Evolutionary conservation across 2,329 filamentous ascomycete genomes (phyloP), one percentile per base, ranked within the genome.

Genomic region (Epichloe baconii): DNA sequence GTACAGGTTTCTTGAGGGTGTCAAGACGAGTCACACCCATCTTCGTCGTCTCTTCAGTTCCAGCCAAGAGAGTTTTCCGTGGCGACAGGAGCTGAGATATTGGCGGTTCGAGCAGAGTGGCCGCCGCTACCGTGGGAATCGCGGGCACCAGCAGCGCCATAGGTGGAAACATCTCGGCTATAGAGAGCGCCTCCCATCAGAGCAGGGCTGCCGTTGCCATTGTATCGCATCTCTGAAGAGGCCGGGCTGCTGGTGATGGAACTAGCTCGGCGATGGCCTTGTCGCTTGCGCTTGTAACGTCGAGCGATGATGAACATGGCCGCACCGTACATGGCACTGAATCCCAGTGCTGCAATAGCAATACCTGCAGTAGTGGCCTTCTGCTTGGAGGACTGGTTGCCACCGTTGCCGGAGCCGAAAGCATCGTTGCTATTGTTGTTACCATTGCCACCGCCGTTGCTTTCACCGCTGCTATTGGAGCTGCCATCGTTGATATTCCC

Each of bases 1-100:
- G 36, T 49, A 58, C 53, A 61, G 49, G 57, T 51, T 47, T 40
- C 45, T 54, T 41, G 44, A 31, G 36, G 7, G 23, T 44, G 15
- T 45, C 36, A 52, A 47, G 26, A 36, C 6, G 37, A 17, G 23
- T 21, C n/a, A 17, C 37, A 17, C 17, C 10, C 23, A 26, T 26
- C 41, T 49, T 40, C 46, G 38, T 54, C 21, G n/a, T 31, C 34
- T 49, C 36, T 56, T 67, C 57, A 96, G 74, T 94, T 95, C 90
- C 90, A 96, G 61, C 90, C 90, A 58, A 96, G 79, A 48, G 88
- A 95, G 76, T 96, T 96, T 73, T 94, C 89, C 3, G 89, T 85
- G 67, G 90, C 90, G 56, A 95, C 86, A 3, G 90, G 90, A 36
- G 88, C 87, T 55, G 87, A 94, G 65, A 96, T 95, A 68, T 84